A percentile compares a stretch with the other conserved stretches of the same genome.
These are phyloP conservation scores for Viridothelium virens DNA, from an alignment of 495 filamentous ascomycete genomes.

Conservation along the genomic window DNA sequence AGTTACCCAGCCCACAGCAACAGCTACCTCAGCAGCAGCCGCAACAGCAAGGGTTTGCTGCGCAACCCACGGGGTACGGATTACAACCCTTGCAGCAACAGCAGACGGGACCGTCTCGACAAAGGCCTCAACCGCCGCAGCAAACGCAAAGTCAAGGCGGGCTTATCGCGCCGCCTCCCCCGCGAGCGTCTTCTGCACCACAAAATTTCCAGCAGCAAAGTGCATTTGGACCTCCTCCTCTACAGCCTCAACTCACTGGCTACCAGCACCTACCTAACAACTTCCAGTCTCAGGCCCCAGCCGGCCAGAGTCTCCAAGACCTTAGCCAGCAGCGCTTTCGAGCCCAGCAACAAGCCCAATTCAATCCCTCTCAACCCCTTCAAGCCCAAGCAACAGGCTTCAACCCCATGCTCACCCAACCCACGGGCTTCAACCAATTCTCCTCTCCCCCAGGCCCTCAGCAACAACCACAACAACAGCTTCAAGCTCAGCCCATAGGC, in stretches of 20 bases:
- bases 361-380: constrained; percentile 41
- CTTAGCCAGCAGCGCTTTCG: constrained; percentile 56
- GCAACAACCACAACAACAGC: constrained; percentile 24
- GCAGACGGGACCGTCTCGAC: constrained; percentile 43
- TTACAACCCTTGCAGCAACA: constrained; percentile 20
- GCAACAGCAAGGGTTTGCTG: constrained; percentile 12
- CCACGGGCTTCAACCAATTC: constrained; percentile 31
- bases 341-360: constrained; percentile 27
- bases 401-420: constrained; percentile 16
- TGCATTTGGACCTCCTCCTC: constrained; percentile 59
- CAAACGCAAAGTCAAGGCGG: constrained; percentile 51
- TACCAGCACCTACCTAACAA: constrained; percentile 41
- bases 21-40: constrained; percentile 1
- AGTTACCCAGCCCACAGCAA: background rate
- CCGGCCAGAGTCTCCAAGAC: constrained; percentile 69
- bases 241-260: constrained; percentile 85
- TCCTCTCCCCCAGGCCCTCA: constrained; percentile 37
- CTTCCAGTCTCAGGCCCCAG: constrained; percentile 46
- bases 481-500: constrained; percentile 42
- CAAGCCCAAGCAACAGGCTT: constrained; percentile 29
- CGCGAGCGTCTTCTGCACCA: constrained; percentile 79
- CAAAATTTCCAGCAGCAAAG: constrained; percentile 67
- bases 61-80: constrained; percentile 17
- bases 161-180: constrained; percentile 73
- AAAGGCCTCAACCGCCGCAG: constrained; percentile 66